Base-by-base conservation (phyloP, 805 yeast species). In the Candida michaelii region DNA sequence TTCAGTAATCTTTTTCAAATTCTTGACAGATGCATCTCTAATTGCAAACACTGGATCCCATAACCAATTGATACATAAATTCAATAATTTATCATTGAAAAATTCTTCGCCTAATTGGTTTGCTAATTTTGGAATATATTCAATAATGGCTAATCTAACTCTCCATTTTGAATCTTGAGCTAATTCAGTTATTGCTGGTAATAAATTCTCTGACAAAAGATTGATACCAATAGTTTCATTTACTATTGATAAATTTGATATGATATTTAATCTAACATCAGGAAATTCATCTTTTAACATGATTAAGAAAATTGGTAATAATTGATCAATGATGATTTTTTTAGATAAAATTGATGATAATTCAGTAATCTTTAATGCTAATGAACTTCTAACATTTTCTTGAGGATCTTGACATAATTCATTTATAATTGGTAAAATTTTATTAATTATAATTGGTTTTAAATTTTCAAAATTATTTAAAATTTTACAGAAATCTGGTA, bases 161-260 rank as follows among this genome's bases (percentile, higher is more conserved):
- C 99, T 82, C 99, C 99, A 93, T 59, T 90, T 91, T 56, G 85
- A 85, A 67, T 93, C 99, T 60, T 89, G 90, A 9, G 99, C 98
- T 52, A 93, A 76, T 52, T 91, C 97, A 9, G 95, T 83, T 52
- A 93, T 91, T 2, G 99, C 98, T 3, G 99, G 99, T 51, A 93
- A 74, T 49, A 93, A 73, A 30, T 89, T 84, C 55, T 89, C 90
- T 18, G 96, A 83, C 50, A 93, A 74, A 47, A 86, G 70, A 53
- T 85, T 90, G 51, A 93, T 89, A 23, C 99, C 99, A 54, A 93
- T 86, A 40, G 90, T 95, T 55, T 89, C 93, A 62, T 93, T 91
- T 27, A 93, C 97, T 31, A 85, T 81, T 50, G 91, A 90, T 48
- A 93, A 76, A 63, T 90, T 89, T 21, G 96, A 87, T 51, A 93